Evolutionary conservation across 352 stramenopile genomes (phyloP).

Genomic region (Globisporangium abappressorium): DNA sequence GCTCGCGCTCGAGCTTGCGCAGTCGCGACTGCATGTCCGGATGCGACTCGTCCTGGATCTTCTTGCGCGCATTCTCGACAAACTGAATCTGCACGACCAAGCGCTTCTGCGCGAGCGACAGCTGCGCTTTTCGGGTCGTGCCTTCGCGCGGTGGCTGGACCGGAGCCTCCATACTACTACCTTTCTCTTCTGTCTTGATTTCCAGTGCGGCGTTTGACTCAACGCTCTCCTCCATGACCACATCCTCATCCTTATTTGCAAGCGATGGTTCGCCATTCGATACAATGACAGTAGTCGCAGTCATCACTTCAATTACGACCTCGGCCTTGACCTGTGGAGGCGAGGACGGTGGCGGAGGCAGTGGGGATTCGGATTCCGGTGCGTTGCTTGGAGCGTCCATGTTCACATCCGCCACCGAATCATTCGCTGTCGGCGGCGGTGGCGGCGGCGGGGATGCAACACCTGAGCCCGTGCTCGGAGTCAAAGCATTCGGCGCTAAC

Average conservation of each 20-base stretch:
- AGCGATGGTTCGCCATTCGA: background rate
- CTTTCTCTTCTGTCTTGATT: slow-evolving; percentile 1
- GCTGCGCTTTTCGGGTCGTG: slow-evolving; percentile 26
- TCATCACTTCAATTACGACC: slow-evolving; percentile 7
- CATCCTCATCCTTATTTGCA: slow-evolving; percentile 1
- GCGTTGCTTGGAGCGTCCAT: slow-evolving; percentile 6
- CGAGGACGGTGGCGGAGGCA: background rate
- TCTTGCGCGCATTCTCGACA: slow-evolving; percentile 58
- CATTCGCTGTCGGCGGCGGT: background rate
- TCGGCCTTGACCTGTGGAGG: background rate
- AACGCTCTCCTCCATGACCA: slow-evolving; percentile 4
- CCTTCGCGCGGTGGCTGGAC: slow-evolving; percentile 12
- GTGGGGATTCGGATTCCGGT: slow-evolving; percentile 3
- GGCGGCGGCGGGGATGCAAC: background rate
- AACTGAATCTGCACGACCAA: slow-evolving; percentile 71
- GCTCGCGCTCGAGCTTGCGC: slow-evolving; percentile 39
- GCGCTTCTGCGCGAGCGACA: slow-evolving; percentile 33
- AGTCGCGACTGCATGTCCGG: slow-evolving; percentile 59
- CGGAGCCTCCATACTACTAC: slow-evolving; percentile 17
- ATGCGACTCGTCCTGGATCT: slow-evolving; percentile 64
- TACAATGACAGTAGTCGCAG: background rate
- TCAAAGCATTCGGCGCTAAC: background rate
- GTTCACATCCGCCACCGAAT: background rate
- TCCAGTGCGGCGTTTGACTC: background rate
- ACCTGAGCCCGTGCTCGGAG: background rate